Base-by-base conservation (phyloP, 2,329 filamentous ascomycete genomes). In the Fragosphaeria purpurea region DNA sequence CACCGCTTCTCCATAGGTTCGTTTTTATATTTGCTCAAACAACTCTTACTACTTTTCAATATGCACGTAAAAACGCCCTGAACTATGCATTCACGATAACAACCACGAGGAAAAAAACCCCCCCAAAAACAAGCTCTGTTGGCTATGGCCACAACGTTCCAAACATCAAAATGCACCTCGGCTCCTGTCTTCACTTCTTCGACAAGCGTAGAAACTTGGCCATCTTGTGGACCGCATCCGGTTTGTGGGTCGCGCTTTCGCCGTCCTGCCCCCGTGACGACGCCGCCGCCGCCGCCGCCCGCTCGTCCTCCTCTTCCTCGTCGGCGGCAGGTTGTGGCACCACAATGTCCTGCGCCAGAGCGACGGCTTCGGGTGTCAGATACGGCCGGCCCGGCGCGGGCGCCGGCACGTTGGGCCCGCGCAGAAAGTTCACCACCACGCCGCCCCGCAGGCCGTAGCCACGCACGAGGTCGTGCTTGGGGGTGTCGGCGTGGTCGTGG, bases 341-440 rank as follows among this genome's bases (percentile, higher is more conserved):
- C 58, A 80, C 79, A 52, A 93, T 70, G 52, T 82, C 76, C 62
- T 77, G 77, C 1, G 87, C 88, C 60, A 79, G 73, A 48, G 74
- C 72, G 33, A 79, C 76, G 48, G 83, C 72, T 32, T 71, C 68
- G 1, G 64, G 57, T 59, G 79, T 83, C 51, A 93, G 65, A 48
- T 86, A 80, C 12, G 76, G 70, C 31, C 67, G 68, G 34, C 53
- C 82, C 72, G 5, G 74, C 76, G 9, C 74, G 68, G 49, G 50
- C 1, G 69, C 60, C n/a, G 76, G 72, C 1, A 82, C 85, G 39
- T 66, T 72, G 44, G 83, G 76, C 22, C 81, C 79, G 86, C 88
- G 95, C 1, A 81, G 68, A 54, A 95, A 77, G 53, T 84, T 91
- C 42, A 96, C 70, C 7, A 95, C 70, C 35, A 90, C 82, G 37